A percentile compares a stretch with the other conserved stretches of the same genome.
Evolutionary conservation across 805 yeast species (phyloP).

Genomic region (Lipomyces kockii): DNA sequence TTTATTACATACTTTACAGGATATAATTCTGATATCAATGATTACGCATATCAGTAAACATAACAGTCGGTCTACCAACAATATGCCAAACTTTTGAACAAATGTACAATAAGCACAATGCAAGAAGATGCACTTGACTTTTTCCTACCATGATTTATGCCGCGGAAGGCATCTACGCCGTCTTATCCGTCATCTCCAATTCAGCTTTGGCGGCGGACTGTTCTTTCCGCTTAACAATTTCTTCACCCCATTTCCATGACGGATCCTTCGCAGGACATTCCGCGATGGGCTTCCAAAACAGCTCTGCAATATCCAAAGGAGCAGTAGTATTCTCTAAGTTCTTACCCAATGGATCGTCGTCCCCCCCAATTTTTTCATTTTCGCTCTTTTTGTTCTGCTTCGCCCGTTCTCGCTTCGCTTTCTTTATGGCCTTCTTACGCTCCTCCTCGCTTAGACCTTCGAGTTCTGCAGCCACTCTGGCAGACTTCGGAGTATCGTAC

Average conservation of each 20-base stretch:
- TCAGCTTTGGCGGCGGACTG: not conserved
- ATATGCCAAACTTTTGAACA: not conserved
- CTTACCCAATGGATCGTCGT: conserved; percentile 58
- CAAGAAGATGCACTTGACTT: not conserved
- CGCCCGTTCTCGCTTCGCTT: conserved; percentile 51
- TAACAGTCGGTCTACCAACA: not conserved
- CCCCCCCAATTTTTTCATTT: conserved; percentile 41
- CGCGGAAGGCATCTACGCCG: not conserved
- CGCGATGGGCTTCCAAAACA: conserved; percentile 47
- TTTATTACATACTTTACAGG: no score
- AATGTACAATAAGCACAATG: not conserved
- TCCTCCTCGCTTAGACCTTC: conserved; percentile 45
- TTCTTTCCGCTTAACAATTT: conserved; percentile 4
- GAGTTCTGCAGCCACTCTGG: conserved; percentile 31
- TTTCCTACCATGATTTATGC: not conserved
- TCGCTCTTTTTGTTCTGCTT: conserved; percentile 52
- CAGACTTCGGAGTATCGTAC: conserved; percentile 37
- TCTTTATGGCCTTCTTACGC: conserved; percentile 44
- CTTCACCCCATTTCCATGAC: conserved; percentile 17
- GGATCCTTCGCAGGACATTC: not conserved
- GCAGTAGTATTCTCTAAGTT: conserved; percentile 47
- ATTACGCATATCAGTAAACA: not conserved
- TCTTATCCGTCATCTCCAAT: not conserved
- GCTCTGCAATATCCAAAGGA: conserved; percentile 52
- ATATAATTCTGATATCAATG: not conserved